Conservation (phyloP, 352 stramenopile species). For the Phytophthora pseudosyringae region DNA sequence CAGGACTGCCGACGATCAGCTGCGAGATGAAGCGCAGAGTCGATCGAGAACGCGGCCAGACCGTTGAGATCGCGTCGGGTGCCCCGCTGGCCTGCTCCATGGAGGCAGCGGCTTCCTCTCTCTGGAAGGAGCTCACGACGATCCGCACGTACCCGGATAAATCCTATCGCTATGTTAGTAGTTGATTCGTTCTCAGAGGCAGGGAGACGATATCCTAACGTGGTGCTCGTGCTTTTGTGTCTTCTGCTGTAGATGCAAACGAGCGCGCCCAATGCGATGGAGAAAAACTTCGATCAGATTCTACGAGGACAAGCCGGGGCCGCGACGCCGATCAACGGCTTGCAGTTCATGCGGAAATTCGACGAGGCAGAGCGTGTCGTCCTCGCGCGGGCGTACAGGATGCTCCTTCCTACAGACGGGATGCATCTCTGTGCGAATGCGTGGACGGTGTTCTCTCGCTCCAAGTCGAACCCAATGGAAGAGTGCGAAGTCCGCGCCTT, state of each 20-base stretch:
- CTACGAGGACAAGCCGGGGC: conserved; percentile 9
- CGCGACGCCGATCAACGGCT: conserved; percentile 21
- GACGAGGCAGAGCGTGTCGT: conserved; percentile 33
- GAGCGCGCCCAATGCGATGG: conserved; percentile 22
- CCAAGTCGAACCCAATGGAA: conserved; percentile 1
- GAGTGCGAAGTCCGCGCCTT: conserved; percentile 19
- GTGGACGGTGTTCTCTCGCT: conserved; percentile 30
- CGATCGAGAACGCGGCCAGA: conserved; percentile 5
- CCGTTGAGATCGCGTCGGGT: conserved; percentile 28
- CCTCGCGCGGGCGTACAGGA: conserved; percentile 17
- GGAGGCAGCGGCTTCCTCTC: conserved; percentile 12
- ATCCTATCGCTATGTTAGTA: conserved; percentile 42
- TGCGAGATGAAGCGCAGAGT: conserved; percentile 19
- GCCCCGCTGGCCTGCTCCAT: conserved; percentile 27
- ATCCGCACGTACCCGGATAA: conserved; percentile 32
- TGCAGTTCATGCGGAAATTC: conserved; percentile 44
- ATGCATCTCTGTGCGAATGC: conserved; percentile 18
- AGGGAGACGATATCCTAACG: neutral
- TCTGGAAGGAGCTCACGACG: conserved; percentile 34
- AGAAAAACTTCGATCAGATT: conserved; percentile 39
- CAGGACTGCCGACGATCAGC: neutral
- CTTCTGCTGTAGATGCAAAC: conserved; percentile 26
- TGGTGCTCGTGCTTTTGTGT: conserved; percentile 2
- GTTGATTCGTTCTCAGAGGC: neutral
- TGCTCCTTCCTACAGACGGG: conserved; percentile 30